Base-by-base conservation (phyloP, 192 early-diverging fungal species). In the Funneliformis geosporum region DNA sequence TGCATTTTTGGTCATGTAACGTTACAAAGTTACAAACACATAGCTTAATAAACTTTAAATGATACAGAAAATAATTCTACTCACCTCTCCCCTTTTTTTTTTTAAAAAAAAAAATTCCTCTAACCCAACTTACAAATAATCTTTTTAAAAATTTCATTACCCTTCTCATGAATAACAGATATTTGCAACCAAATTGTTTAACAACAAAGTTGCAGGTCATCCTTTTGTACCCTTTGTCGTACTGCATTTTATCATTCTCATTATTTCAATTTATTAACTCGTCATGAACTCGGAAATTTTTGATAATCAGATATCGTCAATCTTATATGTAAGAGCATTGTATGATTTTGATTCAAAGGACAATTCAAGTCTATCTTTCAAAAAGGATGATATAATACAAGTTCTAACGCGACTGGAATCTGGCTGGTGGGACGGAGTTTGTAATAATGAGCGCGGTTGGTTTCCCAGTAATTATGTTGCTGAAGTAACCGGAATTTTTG, bases 391-490 rank as follows among this genome's bases (percentile, higher is more conserved):
- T 80, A 84, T 93, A 76, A 96, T 99, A 80, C 92, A 96, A 79
- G 97, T 99, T 4, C 85, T 97, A 12, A 92, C 91, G 21, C 93
- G 94, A 78, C 91, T 98, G 40, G 90, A 93, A 73, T 94, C 95
- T 1, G 98, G 97, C 12, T 99, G 98, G 98, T 99, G 98, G 98
- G 96, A 97, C 79, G 98, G 98, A n/a, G 82, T 92, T 74, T 93
- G 91, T 82, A 88, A 88, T 67, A 91, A 87, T 67, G 84, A 90
- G 77, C 90, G 95, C 60, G 97, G 97, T 33, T 94, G 95, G 94
- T 96, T 96, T 86, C 95, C 95, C 8, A 92, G 91, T 38, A 95
- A 96, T 86, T 95, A 94, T 87, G 79, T 75, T 40, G 59, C 72
- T 64, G 50, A 5, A 39, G 12, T 8, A 60, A 38, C 69, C 39